phyloP scores from a whole-genome alignment of 2,329 filamentous ascomycete species.

The Aspergillus fumigatiaffinis region DNA sequence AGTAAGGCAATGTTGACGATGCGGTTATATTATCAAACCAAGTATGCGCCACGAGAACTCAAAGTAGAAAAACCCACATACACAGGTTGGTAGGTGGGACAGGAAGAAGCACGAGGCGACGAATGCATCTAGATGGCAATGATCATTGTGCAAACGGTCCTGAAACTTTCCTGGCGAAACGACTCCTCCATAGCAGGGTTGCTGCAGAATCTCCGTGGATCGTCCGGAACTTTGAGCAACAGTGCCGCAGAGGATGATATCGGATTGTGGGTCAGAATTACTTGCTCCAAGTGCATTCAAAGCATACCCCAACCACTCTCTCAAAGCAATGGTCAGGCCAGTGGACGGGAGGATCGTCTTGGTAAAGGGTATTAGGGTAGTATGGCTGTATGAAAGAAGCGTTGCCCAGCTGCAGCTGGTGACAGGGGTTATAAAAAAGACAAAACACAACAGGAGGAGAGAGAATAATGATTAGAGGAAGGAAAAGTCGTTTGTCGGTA shows the following conservation, averaged over 20 bases:
- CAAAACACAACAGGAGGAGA: slow-evolving; percentile 5
- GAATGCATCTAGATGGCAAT: slow-evolving; percentile 20
- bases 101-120: slow-evolving; percentile 10
- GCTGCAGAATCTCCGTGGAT: slow-evolving; percentile 25
- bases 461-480: slow-evolving; percentile 8
- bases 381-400: not conserved
- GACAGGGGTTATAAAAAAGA: slow-evolving; percentile 1
- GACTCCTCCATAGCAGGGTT: slow-evolving; percentile 25
- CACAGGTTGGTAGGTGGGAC: slow-evolving; percentile 8
- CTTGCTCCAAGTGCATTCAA: slow-evolving; percentile 2
- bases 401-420: slow-evolving; percentile 9
- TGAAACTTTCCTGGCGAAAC: slow-evolving; percentile 20
- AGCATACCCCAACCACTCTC: slow-evolving; percentile 6
- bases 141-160: slow-evolving; percentile 25
- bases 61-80: slow-evolving; percentile 14
- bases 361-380: not conserved
- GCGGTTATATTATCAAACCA: slow-evolving; percentile 4
- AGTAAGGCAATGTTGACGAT: slow-evolving; percentile 5
- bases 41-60: slow-evolving; percentile 16
- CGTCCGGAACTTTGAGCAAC: slow-evolving; percentile 19
- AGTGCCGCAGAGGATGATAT: slow-evolving; percentile 8
- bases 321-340: slow-evolving; percentile 1
- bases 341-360: not conserved
- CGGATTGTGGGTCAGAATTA: slow-evolving; percentile 5
- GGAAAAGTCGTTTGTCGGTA: slow-evolving; percentile 15